Conservation (phyloP, 441 rosid genomes). For the Eruca vesicaria region DNA sequence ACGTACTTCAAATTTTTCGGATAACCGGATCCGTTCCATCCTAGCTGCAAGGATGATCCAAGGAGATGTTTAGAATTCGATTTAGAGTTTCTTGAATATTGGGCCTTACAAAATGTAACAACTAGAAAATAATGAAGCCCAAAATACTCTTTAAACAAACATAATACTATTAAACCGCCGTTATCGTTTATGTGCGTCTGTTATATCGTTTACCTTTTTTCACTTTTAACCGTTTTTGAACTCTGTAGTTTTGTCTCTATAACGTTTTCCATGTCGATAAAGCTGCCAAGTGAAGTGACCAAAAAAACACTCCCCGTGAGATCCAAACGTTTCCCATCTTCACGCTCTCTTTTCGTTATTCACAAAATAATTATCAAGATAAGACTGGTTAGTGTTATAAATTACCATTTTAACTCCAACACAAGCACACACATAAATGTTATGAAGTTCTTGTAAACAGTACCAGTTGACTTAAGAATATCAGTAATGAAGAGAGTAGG, state of each 20-base stretch:
- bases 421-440: neutral
- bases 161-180: neutral
- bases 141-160: neutral
- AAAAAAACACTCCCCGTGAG: conserved; percentile 23
- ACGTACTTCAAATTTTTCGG: no score
- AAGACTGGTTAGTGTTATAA: neutral
- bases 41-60: no score
- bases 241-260: neutral
- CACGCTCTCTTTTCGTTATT: conserved; percentile 8
- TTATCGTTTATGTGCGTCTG: neutral
- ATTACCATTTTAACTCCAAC: neutral
- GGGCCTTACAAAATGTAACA: neutral
- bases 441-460: neutral
- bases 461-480: neutral
- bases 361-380: neutral
- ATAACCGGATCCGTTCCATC: no score
- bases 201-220: neutral
- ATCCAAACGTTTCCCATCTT: conserved; percentile 6
- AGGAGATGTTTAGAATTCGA: neutral
- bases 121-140: neutral
- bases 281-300: conserved; percentile 25
- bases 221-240: neutral
- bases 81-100: neutral
- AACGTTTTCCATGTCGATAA: neutral
- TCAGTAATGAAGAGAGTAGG: neutral